Evolutionary conservation across 805 yeast species (phyloP), one percentile per base, ranked within the genome.

Genomic region (Debaryomyces tyrocola): DNA sequence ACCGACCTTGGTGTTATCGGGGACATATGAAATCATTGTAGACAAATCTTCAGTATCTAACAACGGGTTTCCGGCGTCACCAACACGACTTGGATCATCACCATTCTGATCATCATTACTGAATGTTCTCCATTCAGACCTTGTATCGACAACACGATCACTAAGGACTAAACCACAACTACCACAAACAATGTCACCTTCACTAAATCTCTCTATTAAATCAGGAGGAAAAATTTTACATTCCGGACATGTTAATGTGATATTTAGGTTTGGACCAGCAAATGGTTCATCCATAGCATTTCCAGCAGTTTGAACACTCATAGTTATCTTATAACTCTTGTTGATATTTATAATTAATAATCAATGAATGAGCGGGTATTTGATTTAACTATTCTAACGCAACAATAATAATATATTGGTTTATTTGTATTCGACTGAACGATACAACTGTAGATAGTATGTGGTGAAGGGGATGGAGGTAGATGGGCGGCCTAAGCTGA

Each of bases 61-160:
- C 45, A 91, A 73, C 8, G 97, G 97, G 63, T 91, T 91, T 14
- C 90, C 84, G 4, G 97, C 97, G 63, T 91, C 97, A 67, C 99
- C 99, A 52, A 92, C 99, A 87, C 99, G 98, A 54, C 94, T 85
- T 4, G 99, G 99, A 65, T 92, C 99, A 66, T 90, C 97, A 58
- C 96, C 96, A 57, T 92, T 94, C 66, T 92, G 98, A 66, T 92
- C 99, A 65, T 92, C 99, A 63, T 94, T 94, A 49, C 95, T 85
- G 66, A 92, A 92, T 2, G 99, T 94, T 74, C 99, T 87, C 99
- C 99, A 92, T 74, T 92, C 99, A 1, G 97, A 89, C 55, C 98
- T 78, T 4, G 96, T 91, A 60, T 92, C 99, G 27, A 92, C 96
- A 43, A 92, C 84, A 53, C 91, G 78, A 63, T 90, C 96, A 56